These are phyloP conservation scores for Adansonia gregorii DNA, from an alignment of 441 rosid species.

Conservation along the genomic window DNA sequence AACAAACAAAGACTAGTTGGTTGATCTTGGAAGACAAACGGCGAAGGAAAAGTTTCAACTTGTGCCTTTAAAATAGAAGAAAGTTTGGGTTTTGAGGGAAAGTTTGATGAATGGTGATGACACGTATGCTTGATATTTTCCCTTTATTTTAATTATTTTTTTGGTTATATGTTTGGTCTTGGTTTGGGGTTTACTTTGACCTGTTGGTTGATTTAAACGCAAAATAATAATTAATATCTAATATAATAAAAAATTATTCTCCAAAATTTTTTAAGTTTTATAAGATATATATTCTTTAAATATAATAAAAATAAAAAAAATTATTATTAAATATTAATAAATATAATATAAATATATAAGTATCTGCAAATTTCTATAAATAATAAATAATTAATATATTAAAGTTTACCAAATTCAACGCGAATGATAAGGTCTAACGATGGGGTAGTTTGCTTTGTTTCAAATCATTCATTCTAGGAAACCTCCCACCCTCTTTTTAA, in stretches of 20 bases:
- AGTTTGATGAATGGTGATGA: background rate
- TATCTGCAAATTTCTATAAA: too few relatives aligned
- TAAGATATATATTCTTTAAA: too few relatives aligned
- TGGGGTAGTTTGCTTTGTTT: background rate
- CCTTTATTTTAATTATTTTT: background rate
- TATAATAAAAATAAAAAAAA: too few relatives aligned
- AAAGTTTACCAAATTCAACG: too few relatives aligned
- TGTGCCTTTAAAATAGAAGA: background rate
- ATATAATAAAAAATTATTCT: too few relatives aligned
- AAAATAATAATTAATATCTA: too few relatives aligned
- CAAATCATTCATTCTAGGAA: background rate
- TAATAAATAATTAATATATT: too few relatives aligned
- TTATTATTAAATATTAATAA: too few relatives aligned
- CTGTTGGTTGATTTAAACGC: background rate
- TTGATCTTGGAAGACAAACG: conserved; percentile 20
- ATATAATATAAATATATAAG: too few relatives aligned
- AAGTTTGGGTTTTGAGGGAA: background rate
- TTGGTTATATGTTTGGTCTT: background rate
- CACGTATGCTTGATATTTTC: background rate
- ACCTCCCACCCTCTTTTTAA: background rate
- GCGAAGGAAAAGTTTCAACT: background rate
- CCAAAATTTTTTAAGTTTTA: too few relatives aligned
- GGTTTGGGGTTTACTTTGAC: background rate
- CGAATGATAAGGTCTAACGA: too few relatives aligned
- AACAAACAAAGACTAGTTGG: conserved; percentile 22